Base-by-base conservation (phyloP, 2,329 filamentous ascomycete species). In the Cytospora mali region DNA sequence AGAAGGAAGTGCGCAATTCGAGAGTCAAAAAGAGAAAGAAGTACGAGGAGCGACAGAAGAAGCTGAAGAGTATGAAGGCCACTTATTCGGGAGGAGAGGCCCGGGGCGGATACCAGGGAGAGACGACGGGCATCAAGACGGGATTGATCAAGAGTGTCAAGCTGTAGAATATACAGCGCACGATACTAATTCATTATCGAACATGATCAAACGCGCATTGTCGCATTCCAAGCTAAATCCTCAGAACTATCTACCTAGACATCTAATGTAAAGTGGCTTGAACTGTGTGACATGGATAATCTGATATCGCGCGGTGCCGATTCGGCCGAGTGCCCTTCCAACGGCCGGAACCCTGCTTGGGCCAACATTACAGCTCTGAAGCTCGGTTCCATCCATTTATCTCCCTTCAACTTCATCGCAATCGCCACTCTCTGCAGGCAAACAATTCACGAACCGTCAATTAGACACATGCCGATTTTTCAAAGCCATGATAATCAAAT, bases 21-120 rank as follows among this genome's bases (percentile, higher is more conserved):
- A 84, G 95, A 75, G 94, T 98, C 68, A 99, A 98, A 89, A 98
- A 97, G 89, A 88, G 92, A 77, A 92, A 92, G 87, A 93, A 92
- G 86, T 99, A 87, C 75, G 93, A 96, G 74, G 90, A 93, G 76
- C 97, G 96, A 84, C 90, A 94, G 85, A 98, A 97, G 91, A 97
- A 98, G 84, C 78, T 98, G 73, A 87, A 86, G 71, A 94, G 90
- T 73, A 91, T 93, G 81, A 92, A 90, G 80, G 85, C 91, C 10
- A 82, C 92, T 16, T 98, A 93, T 80, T 92, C 93, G 77, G 92
- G 92, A 68, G 91, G 92, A 66, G 88, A 96, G 79, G 88, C 91
- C 69, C 86, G 86, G 72, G 90, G 92, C 71, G 90, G 93, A 59
- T 99, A 99, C 80, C 86, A 86, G 68, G 95, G 95, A 79, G 95